Conservation (phyloP, 1,284 basidiomycete species). For the Singerocomus rubriflavus region DNA sequence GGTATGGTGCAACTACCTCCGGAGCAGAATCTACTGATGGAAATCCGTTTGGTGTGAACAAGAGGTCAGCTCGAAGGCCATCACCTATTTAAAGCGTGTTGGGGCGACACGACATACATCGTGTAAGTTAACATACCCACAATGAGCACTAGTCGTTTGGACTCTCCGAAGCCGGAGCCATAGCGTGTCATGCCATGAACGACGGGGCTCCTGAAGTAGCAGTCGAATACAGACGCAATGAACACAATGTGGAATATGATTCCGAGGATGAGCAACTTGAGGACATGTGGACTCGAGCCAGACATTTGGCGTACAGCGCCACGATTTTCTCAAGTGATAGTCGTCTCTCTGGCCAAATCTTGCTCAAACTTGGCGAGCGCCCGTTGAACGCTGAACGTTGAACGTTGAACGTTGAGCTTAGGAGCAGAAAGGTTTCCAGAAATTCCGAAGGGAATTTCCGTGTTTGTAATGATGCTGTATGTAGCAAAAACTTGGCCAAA, state of each 20-base stretch:
- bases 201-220: conserved; percentile 84
- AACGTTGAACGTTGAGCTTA: background rate
- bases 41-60: conserved; percentile 68
- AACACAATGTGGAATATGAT: conserved; percentile 74
- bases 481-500: too few species aligned
- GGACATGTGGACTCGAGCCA: conserved; percentile 21
- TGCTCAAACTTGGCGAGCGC: background rate
- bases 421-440: too few species aligned
- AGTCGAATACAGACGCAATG: conserved; percentile 80
- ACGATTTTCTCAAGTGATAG: background rate
- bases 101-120: background rate
- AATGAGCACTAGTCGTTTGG: conserved; percentile 78
- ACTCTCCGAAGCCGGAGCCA: conserved; percentile 44
- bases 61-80: conserved; percentile 79
- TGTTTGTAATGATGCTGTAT: too few species aligned
- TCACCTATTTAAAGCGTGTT: conserved; percentile 50
- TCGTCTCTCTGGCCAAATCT: background rate
- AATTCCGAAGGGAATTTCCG: too few species aligned
- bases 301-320: conserved; percentile 14
- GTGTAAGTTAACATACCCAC: conserved; percentile 51
- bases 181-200: conserved; percentile 69
- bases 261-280: conserved; percentile 56
- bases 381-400: background rate
- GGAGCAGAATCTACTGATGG: conserved; percentile 49
- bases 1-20: conserved; percentile 71